Evolutionary conservation across 441 rosid species (phyloP).

Genomic region (Euphorbia schlechtendalii): DNA sequence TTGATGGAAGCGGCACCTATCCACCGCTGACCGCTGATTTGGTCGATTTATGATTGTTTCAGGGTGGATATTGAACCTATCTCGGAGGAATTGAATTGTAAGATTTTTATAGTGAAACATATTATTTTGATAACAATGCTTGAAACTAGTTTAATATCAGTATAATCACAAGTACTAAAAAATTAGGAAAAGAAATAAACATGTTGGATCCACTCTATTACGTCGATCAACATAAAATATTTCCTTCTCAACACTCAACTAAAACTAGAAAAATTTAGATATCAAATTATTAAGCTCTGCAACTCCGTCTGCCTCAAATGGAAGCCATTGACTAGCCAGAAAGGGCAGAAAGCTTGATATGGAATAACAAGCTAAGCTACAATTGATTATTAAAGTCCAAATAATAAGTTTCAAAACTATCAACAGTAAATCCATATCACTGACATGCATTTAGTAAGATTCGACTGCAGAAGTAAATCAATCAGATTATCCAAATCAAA

Average conservation of each 20-base stretch:
- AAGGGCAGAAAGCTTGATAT: not conserved
- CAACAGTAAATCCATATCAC: not conserved
- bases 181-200: not conserved
- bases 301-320: not conserved
- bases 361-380: not conserved
- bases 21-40: too few species aligned
- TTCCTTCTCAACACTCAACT: not conserved
- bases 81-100: too few species aligned
- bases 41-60: too few species aligned
- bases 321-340: too few species aligned
- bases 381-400: not conserved
- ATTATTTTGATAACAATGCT: not conserved
- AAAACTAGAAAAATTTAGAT: not conserved
- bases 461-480: not conserved
- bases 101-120: too few species aligned
- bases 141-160: not conserved
- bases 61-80: too few species aligned
- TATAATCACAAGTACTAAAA: not conserved
- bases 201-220: slow-evolving; percentile 1
- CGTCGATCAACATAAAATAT: not conserved
- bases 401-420: not conserved
- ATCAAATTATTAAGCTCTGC: not conserved
- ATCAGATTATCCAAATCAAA: slow-evolving; percentile 3
- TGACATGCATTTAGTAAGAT: not conserved
- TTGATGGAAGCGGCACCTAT: too few species aligned